Percentiles rank a stretch among this genome's conserved stretches.
These are phyloP conservation scores for Herpomyces periplanetae DNA, from an alignment of 2,329 filamentous ascomycete species.

Conservation along the genomic window DNA sequence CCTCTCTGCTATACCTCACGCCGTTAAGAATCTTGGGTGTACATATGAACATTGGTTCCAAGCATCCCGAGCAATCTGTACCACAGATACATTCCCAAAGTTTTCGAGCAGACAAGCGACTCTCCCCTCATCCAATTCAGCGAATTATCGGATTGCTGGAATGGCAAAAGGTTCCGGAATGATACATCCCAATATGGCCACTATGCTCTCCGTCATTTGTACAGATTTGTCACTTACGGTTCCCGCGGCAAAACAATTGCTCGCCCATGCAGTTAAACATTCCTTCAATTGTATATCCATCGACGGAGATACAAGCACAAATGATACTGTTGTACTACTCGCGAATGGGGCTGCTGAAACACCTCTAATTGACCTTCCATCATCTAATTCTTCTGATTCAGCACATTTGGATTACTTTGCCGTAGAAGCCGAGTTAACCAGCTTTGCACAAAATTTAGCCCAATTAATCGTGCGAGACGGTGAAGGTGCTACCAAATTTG, in stretches of 20 bases:
- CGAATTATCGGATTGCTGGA: slow-evolving; percentile 49
- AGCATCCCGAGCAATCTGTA: slow-evolving; percentile 70
- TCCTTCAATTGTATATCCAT: slow-evolving; percentile 93
- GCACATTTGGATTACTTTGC: slow-evolving; percentile 18
- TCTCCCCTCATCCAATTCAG: slow-evolving; percentile 33
- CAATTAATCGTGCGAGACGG: slow-evolving; percentile 82
- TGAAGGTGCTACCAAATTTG: slow-evolving; percentile 90
- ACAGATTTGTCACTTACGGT: slow-evolving; percentile 53
- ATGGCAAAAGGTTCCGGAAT: slow-evolving; percentile 96
- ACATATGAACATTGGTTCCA: slow-evolving; percentile 55
- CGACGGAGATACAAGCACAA: slow-evolving; percentile 85
- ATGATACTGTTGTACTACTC: slow-evolving; percentile 76
- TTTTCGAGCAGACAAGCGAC: slow-evolving; percentile 48
- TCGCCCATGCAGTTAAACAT: slow-evolving; percentile 31
- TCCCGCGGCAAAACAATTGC: slow-evolving; percentile 21
- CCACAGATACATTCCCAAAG: slow-evolving; percentile 93
- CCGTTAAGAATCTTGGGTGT: slow-evolving; percentile 25
- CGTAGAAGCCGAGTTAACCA: slow-evolving; percentile 22
- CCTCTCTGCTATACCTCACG: slow-evolving; percentile 34
- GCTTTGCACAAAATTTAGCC: slow-evolving; percentile 44
- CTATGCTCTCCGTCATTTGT: slow-evolving; percentile 54
- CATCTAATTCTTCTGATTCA: slow-evolving; percentile 4
- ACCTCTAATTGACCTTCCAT: slow-evolving; percentile 15
- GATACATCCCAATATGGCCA: slow-evolving; percentile 98
- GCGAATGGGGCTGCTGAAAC: slow-evolving; percentile 74